Base-by-base conservation (phyloP, 2,329 filamentous ascomycete species). In the Xylariaceae sp. region DNA sequence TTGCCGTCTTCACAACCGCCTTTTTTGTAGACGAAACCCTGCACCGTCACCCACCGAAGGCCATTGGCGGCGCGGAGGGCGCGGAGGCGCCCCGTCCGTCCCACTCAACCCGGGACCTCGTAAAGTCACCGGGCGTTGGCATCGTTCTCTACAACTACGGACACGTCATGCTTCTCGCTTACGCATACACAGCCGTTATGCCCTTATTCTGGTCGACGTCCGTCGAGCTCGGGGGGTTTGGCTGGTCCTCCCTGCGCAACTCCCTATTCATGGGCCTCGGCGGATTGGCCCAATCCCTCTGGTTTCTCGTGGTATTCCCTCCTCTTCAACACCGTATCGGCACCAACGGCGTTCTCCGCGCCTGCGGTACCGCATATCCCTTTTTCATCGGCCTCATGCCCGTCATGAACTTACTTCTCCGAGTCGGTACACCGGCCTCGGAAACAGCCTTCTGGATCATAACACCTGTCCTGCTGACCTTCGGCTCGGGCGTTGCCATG, bases 221-320 rank as follows among this genome's bases (percentile, higher is more conserved):
- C 2, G 59, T 86, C 6, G 6, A 62, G 0, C 73, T 85, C 0
- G 88, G 88, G 32, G 89, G 89, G 0, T 77, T 83, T 42, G 79
- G 75, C 2, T 85, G 90, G 64, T 68, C 74, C 0, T 72, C 85
- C 0, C 62, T 78, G 4, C 75, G 81, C 45, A 92, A 90, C 54
- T 84, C 85, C 1, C 58, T 82, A 2, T 80, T 85, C 68, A 78
- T 92, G 70, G 81, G 75, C 1, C 49, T 84, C 1, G 78, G 76
- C 18, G 89, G 89, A 11, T 68, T 79, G 14, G 75, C 80, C 4
- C 89, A 92, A 65, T 81, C 86, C 1, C 49, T 80, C 6, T 92
- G 87, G 87, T 77, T 90, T 2, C 73, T 92, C 0, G 54, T 89
- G 12, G 71, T 77, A 31, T 91, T 92, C 62, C 87, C 88, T 1